Evolutionary conservation across 208 protist genomes (phyloP).

Genomic region (Herpetomonas samuelpessoai): DNA sequence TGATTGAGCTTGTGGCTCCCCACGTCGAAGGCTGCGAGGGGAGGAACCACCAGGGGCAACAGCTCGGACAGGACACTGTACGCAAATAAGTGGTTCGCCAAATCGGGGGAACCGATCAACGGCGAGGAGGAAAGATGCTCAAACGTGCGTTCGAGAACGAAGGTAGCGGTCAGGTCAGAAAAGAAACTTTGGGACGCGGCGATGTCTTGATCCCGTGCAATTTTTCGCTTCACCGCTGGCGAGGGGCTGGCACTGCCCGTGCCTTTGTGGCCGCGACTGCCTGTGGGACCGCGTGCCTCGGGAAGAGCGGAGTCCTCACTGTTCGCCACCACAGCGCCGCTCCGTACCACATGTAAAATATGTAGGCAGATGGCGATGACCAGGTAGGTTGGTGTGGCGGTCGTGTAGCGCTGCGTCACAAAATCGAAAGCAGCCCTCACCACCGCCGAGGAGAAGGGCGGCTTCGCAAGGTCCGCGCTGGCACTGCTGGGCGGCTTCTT

Average conservation of each 20-base stretch:
- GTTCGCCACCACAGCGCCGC: too few species aligned
- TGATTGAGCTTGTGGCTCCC: constrained; percentile 7
- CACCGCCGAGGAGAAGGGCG: neutral
- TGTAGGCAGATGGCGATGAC: neutral
- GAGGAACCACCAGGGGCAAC: constrained; percentile 20
- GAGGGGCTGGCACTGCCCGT: neutral
- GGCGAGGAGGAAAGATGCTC: neutral
- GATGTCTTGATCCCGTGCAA: too few species aligned
- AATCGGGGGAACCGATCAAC: neutral
- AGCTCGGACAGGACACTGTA: constrained; percentile 9
- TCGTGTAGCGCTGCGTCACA: neutral
- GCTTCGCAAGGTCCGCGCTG: neutral
- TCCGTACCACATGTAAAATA: neutral
- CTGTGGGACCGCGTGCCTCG: too few species aligned
- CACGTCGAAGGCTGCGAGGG: constrained; percentile 20
- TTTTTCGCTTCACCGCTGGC: too few species aligned
- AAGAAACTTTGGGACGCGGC: neutral
- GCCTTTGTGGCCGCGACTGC: too few species aligned
- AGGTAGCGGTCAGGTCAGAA: neutral
- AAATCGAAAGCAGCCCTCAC: neutral
- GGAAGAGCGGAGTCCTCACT: neutral
- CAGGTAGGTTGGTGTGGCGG: neutral
- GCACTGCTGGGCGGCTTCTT: neutral
- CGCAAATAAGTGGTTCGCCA: neutral
- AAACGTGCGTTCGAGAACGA: neutral